Conservation (phyloP, 768 basidiomycete genomes). For the Xerocomus spinulosus region DNA sequence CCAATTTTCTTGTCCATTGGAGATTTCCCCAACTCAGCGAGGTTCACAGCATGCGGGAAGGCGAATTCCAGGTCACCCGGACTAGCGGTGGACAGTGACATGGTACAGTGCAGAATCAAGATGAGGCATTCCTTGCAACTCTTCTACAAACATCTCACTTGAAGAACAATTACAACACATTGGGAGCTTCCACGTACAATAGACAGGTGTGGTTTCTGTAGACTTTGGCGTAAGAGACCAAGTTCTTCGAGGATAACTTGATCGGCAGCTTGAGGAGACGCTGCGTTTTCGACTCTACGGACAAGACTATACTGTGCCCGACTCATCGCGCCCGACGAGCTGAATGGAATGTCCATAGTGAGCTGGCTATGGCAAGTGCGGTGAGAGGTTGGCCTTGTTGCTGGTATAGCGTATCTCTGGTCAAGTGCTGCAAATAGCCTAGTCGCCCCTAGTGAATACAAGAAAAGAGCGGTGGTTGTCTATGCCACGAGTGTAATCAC, state of each 20-base stretch:
- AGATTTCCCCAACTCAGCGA: slow-evolving; percentile 65
- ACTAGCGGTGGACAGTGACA: slow-evolving; percentile 40
- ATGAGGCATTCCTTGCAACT: slow-evolving; percentile 64
- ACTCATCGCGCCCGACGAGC: slow-evolving; percentile 73
- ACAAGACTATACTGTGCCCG: slow-evolving; percentile 74
- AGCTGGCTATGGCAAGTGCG: not conserved
- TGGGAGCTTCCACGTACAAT: slow-evolving; percentile 42
- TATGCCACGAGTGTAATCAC: too few relatives aligned
- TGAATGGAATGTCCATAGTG: slow-evolving; percentile 74
- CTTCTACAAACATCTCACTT: slow-evolving; percentile 38
- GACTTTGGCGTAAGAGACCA: slow-evolving; percentile 46
- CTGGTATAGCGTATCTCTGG: slow-evolving; percentile 16
- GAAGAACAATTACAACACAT: slow-evolving; percentile 3
- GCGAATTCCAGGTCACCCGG: slow-evolving; percentile 61
- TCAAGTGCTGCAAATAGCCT: slow-evolving; percentile 6
- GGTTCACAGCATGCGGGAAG: slow-evolving; percentile 67
- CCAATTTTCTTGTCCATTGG: slow-evolving; percentile 67
- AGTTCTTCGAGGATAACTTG: slow-evolving; percentile 58
- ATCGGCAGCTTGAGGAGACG: slow-evolving; percentile 55
- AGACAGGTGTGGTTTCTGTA: slow-evolving; percentile 47
- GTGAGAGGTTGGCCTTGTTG: not conserved
- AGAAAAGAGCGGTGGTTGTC: too few relatives aligned
- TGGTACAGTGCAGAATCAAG: slow-evolving; percentile 65
- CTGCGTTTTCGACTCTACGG: slow-evolving; percentile 61
- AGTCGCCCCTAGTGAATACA: not conserved